Base-by-base conservation (phyloP, 2,329 filamentous ascomycete genomes). In the Paramyrothecium sp. region DNA sequence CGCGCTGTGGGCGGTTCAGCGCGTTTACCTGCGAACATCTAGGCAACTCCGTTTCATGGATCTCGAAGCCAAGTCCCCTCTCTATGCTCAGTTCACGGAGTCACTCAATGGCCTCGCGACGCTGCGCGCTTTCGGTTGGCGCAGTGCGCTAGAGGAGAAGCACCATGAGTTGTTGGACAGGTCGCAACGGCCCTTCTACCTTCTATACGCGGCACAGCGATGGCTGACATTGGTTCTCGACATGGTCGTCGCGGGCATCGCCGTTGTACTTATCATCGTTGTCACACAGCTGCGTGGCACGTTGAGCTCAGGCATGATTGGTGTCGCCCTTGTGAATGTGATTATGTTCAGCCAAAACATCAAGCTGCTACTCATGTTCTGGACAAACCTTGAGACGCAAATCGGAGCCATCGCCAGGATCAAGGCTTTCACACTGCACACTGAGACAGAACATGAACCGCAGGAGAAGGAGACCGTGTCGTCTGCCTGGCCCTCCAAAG, bases 401-500 rank as follows among this genome's bases (percentile, higher is more conserved):
- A 60, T 71, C 0, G 65, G 69, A 2, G 67, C 69, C 2, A 63
- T 71, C 7, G 56, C 66, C 3, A 58, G 66, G 7, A 60, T 67
- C 10, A 64, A 57, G n/a, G 56, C 58, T 0, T 68, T 68, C 23
- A 62, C 59, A 1, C 21, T 58, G 1, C 10, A 60, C 0, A 64
- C 62, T 2, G 41, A n/a, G 0, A 59, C 55, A 0, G 65, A 67
- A 16, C 56, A 50, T 38, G 30, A 54, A 19, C 55, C 56, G 2
- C 56, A 58, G 23, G 61, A 64, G 20, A 59, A 46, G 3, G 53
- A 33, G 5, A 12, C 26, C 11, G 91, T 92, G 30, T 88, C 91
- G 8, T 88, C 91, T 56, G 88, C 88, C 67, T 97, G 93, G 93
- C 93, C 93, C 13, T 84, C 90, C 19, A 82, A 90, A 63, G 93